Conservation (phyloP, 495 filamentous ascomycete genomes). For the Talaromyces trachyspermus region DNA sequence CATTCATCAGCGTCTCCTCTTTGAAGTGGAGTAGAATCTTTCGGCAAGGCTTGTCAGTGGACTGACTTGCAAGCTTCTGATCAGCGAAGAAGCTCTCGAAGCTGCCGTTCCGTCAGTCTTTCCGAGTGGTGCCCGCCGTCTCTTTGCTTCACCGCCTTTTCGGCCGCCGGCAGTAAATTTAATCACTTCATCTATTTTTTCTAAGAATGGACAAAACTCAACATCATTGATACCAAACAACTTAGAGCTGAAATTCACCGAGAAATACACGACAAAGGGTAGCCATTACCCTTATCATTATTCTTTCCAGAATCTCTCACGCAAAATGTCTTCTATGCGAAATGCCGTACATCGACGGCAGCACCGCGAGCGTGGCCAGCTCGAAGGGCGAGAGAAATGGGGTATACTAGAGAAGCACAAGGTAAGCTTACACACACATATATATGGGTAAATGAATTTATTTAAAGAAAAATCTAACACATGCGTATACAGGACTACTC, state of each 20-base stretch:
- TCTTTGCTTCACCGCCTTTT: neutral
- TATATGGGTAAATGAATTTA: neutral
- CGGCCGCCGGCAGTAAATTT: neutral
- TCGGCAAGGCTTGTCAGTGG: no score
- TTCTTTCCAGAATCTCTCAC: no score
- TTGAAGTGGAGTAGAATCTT: neutral
- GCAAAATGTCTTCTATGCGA: slow-evolving; percentile 70
- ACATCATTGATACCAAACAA: no score
- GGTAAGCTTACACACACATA: slow-evolving; percentile 27
- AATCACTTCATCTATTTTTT: no score
- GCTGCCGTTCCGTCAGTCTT: neutral
- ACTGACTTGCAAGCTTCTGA: no score
- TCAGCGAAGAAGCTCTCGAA: no score
- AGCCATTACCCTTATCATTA: no score
- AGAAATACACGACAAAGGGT: no score
- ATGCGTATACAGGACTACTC: slow-evolving; percentile 69
- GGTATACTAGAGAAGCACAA: slow-evolving; percentile 88
- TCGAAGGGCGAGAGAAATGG: slow-evolving; percentile 70
- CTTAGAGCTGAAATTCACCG: no score
- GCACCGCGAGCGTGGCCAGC: slow-evolving; percentile 85
- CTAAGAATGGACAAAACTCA: no score
- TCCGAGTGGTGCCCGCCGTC: neutral
- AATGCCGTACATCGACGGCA: slow-evolving; percentile 71
- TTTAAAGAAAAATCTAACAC: neutral
- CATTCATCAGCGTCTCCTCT: neutral